Percentiles rank a stretch among this genome's conserved stretches.
phyloP scores from a whole-genome alignment of 2,329 filamentous ascomycete genomes.

The Arachnomyces sp. region DNA sequence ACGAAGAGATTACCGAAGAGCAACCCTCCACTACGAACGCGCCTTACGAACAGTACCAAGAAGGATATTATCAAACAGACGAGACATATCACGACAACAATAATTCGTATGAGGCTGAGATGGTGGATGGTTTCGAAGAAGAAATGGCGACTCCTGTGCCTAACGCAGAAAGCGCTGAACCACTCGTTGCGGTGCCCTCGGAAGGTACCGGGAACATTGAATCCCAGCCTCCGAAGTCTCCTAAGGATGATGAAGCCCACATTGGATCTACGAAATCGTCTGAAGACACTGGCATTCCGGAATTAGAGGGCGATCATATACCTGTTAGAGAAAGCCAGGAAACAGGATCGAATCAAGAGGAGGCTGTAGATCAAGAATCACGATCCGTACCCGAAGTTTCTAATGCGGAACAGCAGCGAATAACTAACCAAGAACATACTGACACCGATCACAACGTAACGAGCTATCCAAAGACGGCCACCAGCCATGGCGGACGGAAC shows the following conservation, averaged over 20 bases:
- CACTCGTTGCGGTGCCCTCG: slow-evolving; percentile 4
- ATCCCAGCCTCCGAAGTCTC: not conserved
- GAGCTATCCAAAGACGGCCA: slow-evolving; percentile 3
- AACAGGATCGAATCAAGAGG: no score
- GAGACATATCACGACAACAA: slow-evolving; percentile 10
- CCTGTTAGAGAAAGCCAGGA: no score
- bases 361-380: no score
- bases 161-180: slow-evolving; percentile 10
- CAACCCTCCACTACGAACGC: slow-evolving; percentile 9
- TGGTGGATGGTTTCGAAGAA: slow-evolving; percentile 34
- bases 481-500: slow-evolving; percentile 4
- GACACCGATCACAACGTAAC: slow-evolving; percentile 5
- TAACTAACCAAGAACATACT: slow-evolving; percentile 3
- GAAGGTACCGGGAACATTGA: slow-evolving; percentile 1
- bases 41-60: slow-evolving; percentile 20
- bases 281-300: no score
- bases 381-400: no score
- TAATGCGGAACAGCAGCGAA: no score
- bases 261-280: no score
- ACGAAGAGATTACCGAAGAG: slow-evolving; percentile 29
- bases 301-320: no score
- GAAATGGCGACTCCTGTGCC: slow-evolving; percentile 25
- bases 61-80: slow-evolving; percentile 20
- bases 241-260: no score
- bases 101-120: slow-evolving; percentile 29